These are phyloP conservation scores for Magnaporthales sp. DNA, from an alignment of 2,329 filamentous ascomycete genomes.

Conservation along the genomic window DNA sequence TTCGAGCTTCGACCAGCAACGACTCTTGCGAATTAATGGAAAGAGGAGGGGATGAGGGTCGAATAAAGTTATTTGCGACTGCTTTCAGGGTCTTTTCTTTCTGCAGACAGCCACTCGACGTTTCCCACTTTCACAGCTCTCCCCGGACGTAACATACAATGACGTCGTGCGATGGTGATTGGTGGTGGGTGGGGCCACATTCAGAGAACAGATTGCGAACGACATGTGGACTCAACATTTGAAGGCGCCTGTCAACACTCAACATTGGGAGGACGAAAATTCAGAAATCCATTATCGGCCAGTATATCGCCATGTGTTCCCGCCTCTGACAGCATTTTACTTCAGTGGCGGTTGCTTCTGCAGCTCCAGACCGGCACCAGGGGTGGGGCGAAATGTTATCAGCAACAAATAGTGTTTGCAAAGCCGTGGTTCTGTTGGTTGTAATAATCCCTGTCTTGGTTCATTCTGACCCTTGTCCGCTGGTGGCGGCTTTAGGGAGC, in stretches of 20 bases:
- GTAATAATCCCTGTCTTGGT: background rate
- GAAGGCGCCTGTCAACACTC: background rate
- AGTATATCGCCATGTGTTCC: background rate
- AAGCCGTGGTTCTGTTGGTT: background rate
- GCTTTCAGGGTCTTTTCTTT: background rate
- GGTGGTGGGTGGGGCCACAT: slow-evolving; percentile 4
- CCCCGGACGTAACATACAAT: background rate
- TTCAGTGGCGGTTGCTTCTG: slow-evolving; percentile 1
- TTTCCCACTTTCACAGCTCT: background rate
- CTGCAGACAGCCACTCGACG: background rate
- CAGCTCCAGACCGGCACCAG: background rate
- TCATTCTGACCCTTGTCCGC: background rate
- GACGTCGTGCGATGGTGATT: slow-evolving; percentile 4
- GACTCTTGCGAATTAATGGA: background rate
- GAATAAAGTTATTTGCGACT: background rate
- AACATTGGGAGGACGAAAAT: background rate
- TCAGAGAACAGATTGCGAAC: slow-evolving; percentile 1
- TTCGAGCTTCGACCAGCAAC: background rate
- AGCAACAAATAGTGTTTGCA: slow-evolving; percentile 19
- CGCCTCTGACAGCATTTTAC: background rate
- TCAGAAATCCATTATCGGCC: background rate
- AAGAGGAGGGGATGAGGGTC: background rate
- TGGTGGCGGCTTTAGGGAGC: background rate
- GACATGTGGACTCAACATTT: slow-evolving; percentile 1
- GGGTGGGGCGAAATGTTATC: slow-evolving; percentile 7